Evolutionary conservation across 441 rosid genomes (phyloP).

Genomic region (Adansonia rubrostipa): DNA sequence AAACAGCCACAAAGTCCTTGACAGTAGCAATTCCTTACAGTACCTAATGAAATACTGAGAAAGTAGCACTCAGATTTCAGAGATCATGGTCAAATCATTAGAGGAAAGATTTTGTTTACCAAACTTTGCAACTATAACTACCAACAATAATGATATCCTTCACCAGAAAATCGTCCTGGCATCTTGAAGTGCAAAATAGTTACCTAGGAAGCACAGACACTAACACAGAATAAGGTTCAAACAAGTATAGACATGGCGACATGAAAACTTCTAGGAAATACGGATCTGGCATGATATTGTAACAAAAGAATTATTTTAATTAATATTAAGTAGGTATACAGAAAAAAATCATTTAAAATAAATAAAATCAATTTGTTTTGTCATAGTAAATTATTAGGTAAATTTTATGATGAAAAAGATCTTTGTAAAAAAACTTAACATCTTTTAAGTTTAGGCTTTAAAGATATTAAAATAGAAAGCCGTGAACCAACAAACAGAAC

Average conservation of each 20-base stretch:
- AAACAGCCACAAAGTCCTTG: conserved; percentile 14
- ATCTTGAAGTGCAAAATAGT: not conserved
- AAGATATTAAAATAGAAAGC: not conserved
- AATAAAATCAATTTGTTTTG: not conserved
- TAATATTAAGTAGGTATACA: not conserved
- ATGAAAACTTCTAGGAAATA: not conserved
- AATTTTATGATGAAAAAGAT: not conserved
- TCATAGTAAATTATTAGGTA: not conserved
- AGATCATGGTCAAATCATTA: not conserved
- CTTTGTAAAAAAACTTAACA: not conserved
- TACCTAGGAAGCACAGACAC: not conserved
- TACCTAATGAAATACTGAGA: not conserved
- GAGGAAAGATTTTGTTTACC: not conserved
- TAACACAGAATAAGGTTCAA: not conserved
- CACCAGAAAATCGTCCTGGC: not conserved
- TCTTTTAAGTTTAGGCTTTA: not conserved
- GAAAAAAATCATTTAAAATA: not conserved
- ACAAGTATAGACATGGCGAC: not conserved
- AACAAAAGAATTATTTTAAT: not conserved
- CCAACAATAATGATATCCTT: not conserved
- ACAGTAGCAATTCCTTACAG: not conserved
- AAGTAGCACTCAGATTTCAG: not conserved
- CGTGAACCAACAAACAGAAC: not conserved
- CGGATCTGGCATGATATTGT: not conserved
- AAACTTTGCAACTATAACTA: conserved; percentile 1